phyloP scores from a whole-genome alignment of 768 basidiomycete genomes.

The Trametes maxima region DNA sequence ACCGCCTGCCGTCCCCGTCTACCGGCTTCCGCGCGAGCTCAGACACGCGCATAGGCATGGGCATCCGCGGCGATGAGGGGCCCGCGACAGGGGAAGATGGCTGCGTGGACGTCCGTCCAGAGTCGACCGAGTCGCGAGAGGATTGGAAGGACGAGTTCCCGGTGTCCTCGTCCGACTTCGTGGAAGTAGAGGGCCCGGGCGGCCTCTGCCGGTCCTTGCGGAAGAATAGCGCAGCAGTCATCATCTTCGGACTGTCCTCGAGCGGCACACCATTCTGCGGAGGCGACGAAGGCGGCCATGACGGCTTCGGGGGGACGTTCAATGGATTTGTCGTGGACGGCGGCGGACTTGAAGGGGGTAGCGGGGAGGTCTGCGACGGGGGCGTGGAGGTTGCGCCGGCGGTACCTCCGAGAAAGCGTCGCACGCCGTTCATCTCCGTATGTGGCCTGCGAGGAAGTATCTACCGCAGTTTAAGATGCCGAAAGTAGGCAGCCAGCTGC shows the following conservation, averaged over 20 bases:
- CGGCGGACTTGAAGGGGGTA: constrained; percentile 25
- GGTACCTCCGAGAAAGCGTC: constrained; percentile 56
- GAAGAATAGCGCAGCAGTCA: constrained; percentile 49
- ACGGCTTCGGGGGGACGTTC: constrained; percentile 37
- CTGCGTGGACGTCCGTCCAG: constrained; percentile 32
- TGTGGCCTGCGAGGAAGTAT: constrained; percentile 4
- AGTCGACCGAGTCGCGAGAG: constrained; percentile 31
- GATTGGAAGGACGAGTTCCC: constrained; percentile 32
- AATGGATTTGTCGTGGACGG: constrained; percentile 31
- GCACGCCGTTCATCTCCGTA: constrained; percentile 66
- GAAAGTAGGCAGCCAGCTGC: constrained; percentile 21
- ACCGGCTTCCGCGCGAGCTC: constrained; percentile 41
- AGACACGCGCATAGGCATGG: constrained; percentile 34
- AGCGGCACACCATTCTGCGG: constrained; percentile 29
- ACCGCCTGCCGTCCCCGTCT: constrained; percentile 42
- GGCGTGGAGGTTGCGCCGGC: constrained; percentile 25
- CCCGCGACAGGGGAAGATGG: constrained; percentile 40
- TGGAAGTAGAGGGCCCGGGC: constrained; percentile 12
- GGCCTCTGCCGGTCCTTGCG: constrained; percentile 53
- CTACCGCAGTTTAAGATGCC: neutral
- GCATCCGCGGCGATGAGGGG: constrained; percentile 42
- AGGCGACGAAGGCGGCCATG: constrained; percentile 50
- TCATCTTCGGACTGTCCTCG: constrained; percentile 38
- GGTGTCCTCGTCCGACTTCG: constrained; percentile 27
- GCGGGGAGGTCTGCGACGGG: constrained; percentile 16